Evolutionary conservation across 2,329 filamentous ascomycete genomes (phyloP).

Genomic region (Aspergillus hiratsukae): DNA sequence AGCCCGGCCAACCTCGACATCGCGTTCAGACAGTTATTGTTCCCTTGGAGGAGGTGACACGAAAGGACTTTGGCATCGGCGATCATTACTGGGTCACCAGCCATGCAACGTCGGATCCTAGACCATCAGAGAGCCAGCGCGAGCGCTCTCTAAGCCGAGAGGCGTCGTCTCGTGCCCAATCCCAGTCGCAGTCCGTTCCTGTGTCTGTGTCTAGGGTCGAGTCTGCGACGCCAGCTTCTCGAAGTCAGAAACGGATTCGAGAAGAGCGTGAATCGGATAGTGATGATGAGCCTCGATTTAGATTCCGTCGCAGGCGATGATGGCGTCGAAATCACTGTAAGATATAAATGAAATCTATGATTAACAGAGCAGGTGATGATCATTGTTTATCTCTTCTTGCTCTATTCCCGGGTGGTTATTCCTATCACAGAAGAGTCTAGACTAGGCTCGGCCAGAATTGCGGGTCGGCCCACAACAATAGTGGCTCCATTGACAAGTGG

Average conservation of each 20-base stretch:
- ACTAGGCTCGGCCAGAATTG: neutral
- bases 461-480: neutral
- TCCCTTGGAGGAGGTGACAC: conserved; percentile 64
- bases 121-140: conserved; percentile 18
- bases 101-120: conserved; percentile 24
- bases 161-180: conserved; percentile 7
- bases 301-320: conserved; percentile 47
- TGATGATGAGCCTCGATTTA: conserved; percentile 54
- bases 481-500: neutral
- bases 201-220: conserved; percentile 17
- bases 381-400: too few species aligned
- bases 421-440: neutral
- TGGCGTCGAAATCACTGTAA: conserved; percentile 6
- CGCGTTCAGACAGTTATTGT: conserved; percentile 60
- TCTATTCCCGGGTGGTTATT: too few species aligned
- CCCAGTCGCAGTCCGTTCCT: conserved; percentile 11
- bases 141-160: conserved; percentile 5
- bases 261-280: conserved; percentile 48
- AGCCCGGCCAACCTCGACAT: conserved; percentile 32
- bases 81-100: conserved; percentile 66
- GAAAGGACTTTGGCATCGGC: conserved; percentile 68
- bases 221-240: conserved; percentile 14
- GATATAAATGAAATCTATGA: neutral
- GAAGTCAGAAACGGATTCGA: conserved; percentile 32
- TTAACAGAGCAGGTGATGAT: neutral